Percentiles rank a stretch among this genome's conserved stretches.
phyloP scores from a whole-genome alignment of 805 yeast genomes.

The Debaryomyces castellii region DNA sequence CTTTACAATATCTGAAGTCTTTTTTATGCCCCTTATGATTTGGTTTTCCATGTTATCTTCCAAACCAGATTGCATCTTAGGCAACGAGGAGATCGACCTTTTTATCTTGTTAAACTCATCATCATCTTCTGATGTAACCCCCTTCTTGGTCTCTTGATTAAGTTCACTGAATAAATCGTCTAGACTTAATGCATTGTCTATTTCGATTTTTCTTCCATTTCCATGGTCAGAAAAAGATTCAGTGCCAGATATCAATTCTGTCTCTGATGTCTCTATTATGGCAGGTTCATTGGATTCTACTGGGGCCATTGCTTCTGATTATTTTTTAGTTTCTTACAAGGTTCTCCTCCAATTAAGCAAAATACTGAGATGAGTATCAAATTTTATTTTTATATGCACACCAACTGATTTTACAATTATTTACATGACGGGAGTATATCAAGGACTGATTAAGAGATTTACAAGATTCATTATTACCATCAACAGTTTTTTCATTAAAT shows the following conservation, averaged over 20 bases:
- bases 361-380: neutral
- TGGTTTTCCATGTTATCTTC: constrained; percentile 18
- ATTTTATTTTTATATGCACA: neutral
- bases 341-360: neutral
- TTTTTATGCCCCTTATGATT: constrained; percentile 7
- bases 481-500: too few species aligned
- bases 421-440: too few species aligned
- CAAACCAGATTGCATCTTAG: constrained; percentile 36
- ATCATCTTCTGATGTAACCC: constrained; percentile 2
- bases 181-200: constrained; percentile 17
- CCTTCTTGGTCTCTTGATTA: constrained; percentile 20
- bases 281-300: constrained; percentile 12
- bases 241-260: constrained; percentile 19
- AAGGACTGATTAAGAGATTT: too few species aligned
- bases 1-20: constrained; percentile 19
- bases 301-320: constrained; percentile 11
- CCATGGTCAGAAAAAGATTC: constrained; percentile 23
- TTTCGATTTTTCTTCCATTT: constrained; percentile 5
- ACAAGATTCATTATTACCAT: too few species aligned
- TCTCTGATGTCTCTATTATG: constrained; percentile 25
- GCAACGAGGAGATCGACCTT: constrained; percentile 34
- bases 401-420: neutral
- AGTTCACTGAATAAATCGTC: constrained; percentile 33
- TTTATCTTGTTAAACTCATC: constrained; percentile 35
- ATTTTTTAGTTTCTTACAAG: neutral